phyloP scores from a whole-genome alignment of 2,329 filamentous ascomycete genomes.

The Xylariales sp. region DNA sequence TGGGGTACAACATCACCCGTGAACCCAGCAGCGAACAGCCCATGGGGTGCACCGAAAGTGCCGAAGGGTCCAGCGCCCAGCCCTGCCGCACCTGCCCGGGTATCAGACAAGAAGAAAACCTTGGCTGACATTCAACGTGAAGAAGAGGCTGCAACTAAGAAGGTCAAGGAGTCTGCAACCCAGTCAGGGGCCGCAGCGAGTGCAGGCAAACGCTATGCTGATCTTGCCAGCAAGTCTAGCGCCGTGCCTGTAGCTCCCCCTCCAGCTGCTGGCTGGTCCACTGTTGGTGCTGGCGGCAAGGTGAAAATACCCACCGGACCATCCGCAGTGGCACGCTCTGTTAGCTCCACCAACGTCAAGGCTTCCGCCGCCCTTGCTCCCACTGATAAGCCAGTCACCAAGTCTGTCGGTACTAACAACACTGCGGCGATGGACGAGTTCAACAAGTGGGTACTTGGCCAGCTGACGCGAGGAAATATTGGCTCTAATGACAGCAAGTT shows the following conservation, averaged over 20 bases:
- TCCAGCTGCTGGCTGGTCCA: constrained; percentile 73
- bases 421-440: constrained; percentile 79
- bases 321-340: constrained; percentile 42
- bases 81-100: constrained; percentile 26
- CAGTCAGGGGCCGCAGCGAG: constrained; percentile 44
- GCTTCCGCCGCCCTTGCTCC: constrained; percentile 31
- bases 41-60: constrained; percentile 63
- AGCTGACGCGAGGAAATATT: constrained; percentile 69
- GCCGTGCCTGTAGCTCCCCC: constrained; percentile 34
- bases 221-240: constrained; percentile 75
- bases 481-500: constrained; percentile 48
- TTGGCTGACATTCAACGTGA: constrained; percentile 95
- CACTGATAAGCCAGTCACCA: constrained; percentile 46
- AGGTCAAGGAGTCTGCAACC: constrained; percentile 48
- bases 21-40: constrained; percentile 49
- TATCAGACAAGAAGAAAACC: constrained; percentile 68
- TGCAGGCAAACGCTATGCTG: constrained; percentile 84
- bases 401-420: constrained; percentile 36
- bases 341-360: constrained; percentile 40
- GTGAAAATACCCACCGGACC: constrained; percentile 68
- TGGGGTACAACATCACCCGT: constrained; percentile 80
- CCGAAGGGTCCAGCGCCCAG: constrained; percentile 33
- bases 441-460: constrained; percentile 81
- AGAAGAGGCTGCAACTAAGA: constrained; percentile 85
- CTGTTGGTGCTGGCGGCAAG: constrained; percentile 90